Percentiles rank a stretch among this genome's conserved stretches.
Conservation (phyloP, 805 yeast species). For the Kazachstania africana region DNA sequence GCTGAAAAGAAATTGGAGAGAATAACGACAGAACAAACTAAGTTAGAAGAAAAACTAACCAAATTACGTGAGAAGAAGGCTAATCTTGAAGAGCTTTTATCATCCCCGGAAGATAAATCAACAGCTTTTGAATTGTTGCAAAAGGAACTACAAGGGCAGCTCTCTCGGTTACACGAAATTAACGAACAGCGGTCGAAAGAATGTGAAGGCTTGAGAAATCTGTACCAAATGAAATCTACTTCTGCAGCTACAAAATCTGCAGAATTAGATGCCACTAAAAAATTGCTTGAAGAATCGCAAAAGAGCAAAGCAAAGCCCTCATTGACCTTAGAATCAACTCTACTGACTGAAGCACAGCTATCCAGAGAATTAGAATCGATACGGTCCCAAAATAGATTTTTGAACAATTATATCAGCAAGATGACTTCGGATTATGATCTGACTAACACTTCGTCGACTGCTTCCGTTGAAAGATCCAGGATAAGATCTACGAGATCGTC, state of each 20-base stretch:
- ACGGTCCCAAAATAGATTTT: not conserved
- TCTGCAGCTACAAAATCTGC: conserved; percentile 36
- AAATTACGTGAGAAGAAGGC: conserved; percentile 5
- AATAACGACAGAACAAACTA: conserved; percentile 9
- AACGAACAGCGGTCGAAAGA: conserved; percentile 23
- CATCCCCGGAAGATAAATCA: not conserved
- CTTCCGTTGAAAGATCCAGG: conserved; percentile 5
- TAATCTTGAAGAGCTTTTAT: not conserved
- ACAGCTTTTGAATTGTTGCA: conserved; percentile 2
- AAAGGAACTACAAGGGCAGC: not conserved
- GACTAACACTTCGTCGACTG: not conserved
- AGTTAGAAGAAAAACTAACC: conserved; percentile 5
- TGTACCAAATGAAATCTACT: conserved; percentile 37
- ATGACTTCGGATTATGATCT: too few species aligned
- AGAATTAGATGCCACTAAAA: not conserved
- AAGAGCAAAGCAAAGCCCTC: not conserved
- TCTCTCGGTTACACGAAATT: conserved; percentile 37
- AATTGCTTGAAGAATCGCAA: not conserved
- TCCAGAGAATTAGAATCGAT: not conserved
- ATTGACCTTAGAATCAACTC: not conserved
- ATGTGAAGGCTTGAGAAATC: conserved; percentile 27
- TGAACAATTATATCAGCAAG: not conserved
- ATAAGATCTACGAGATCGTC: conserved; percentile 15
- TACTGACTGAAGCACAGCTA: not conserved
- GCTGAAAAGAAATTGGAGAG: conserved; percentile 18